Conservation (phyloP, 495 filamentous ascomycete species). For the Hypoxylon trugodes region DNA sequence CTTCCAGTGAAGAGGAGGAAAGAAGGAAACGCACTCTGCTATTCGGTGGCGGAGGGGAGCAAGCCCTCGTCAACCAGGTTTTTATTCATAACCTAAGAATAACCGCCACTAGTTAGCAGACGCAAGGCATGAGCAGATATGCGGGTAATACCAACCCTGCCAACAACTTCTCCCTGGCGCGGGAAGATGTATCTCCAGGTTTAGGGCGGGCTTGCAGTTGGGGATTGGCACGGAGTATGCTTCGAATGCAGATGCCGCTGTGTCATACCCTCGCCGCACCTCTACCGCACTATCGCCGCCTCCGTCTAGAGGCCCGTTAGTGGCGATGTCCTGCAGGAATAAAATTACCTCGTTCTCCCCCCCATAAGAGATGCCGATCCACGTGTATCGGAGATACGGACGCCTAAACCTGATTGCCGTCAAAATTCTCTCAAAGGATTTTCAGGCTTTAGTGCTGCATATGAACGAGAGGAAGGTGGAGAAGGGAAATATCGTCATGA, state of each 20-base stretch:
- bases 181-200: slow-evolving; percentile 9
- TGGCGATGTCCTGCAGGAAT: slow-evolving; percentile 14
- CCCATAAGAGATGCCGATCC: slow-evolving; percentile 9
- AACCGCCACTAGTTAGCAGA: slow-evolving; percentile 31
- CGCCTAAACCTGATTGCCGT: neutral
- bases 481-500: slow-evolving; percentile 12
- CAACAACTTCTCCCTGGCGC: slow-evolving; percentile 13
- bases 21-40: neutral
- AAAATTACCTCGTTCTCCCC: neutral
- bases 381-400: slow-evolving; percentile 22
- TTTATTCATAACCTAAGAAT: slow-evolving; percentile 35
- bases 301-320: neutral
- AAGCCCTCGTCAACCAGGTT: slow-evolving; percentile 15
- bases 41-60: slow-evolving; percentile 12
- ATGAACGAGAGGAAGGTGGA: slow-evolving; percentile 4
- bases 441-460: slow-evolving; percentile 1
- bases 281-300: neutral
- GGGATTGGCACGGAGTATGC: slow-evolving; percentile 7
- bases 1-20: slow-evolving; percentile 17
- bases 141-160: slow-evolving; percentile 33
- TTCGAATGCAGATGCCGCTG: slow-evolving; percentile 3
- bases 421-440: neutral
- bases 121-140: slow-evolving; percentile 32
- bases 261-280: neutral
- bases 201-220: slow-evolving; percentile 16